Base-by-base conservation (phyloP, 2,329 filamentous ascomycete species). In the Paecilomyces niveus region DNA sequence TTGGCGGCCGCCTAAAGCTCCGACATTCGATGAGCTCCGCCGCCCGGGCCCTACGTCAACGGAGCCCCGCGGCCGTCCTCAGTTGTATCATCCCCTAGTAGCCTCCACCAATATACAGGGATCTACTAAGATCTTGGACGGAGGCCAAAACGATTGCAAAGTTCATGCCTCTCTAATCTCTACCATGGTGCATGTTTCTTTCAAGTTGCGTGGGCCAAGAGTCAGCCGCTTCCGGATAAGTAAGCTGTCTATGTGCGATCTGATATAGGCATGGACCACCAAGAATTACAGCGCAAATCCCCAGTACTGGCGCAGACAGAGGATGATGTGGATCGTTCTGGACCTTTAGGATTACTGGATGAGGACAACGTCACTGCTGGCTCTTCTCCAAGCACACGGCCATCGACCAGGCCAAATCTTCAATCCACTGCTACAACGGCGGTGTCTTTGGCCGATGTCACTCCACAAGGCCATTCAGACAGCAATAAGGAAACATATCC, bases 351-450 rank as follows among this genome's bases (percentile, higher is more conserved):
- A 58, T 39, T 74, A 35, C 63, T 76, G 52, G 69, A 72, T 60
- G 69, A 71, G 61, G 71, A 70, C 65, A 65, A 59, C 49, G 24
- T 62, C 62, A 58, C 62, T 59, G 66, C 15, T 62, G 63, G 64
- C 53, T 65, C 70, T 61, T 59, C 74, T 53, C 66, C 72, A 52
- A 60, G 72, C 10, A 67, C 71, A 3, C 72, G 72, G 26, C 70
- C 69, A 31, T 59, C 67, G n/a, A 62, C 68, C 31, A 70, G 71
- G 56, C 64, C 73, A 29, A 69, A 65, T 32, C 65, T 81, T 24
- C 75, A 78, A 58, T 86, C 88, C 1, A 86, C 85, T 59, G 85
- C 93, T 54, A 97, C 92, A 3, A 97, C 92, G 0, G 92, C 92
- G 9, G 70, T 97, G 13, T 93, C 91, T 0, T 83, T 90, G 15